Evolutionary conservation across 768 basidiomycete species (phyloP), one percentile per base, ranked within the genome.

Genomic region (Saitozyma podzolica): DNA sequence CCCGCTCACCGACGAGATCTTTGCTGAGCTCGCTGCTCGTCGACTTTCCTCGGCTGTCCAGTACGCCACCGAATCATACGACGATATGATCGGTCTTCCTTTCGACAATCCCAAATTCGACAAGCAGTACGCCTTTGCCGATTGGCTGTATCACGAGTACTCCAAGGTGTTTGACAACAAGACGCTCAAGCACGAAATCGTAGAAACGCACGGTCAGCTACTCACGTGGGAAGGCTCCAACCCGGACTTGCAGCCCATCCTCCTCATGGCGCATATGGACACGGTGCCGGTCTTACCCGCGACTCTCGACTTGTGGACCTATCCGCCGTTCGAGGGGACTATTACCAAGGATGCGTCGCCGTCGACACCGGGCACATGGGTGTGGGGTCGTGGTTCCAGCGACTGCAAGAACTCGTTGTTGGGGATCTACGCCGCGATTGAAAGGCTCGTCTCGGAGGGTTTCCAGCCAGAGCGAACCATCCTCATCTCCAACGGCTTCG

Each of bases 161-260:
- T 68, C 76, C n/a, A 66, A 73, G 47, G 42, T 72, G 13, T 77
- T 62, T 29, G 45, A 65, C 56, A 59, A 62, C 45, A 54, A 42
- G 13, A 63, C 64, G 3, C 81, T 91, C 50, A 72, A 82, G 40
- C 82, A 89, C 62, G 86, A 86, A 9, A 87, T 86, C 67, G 85
- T 92, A 69, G 90, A 91, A 75, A 88, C 85, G 0, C 89, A 88
- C 67, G 90, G 85, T 0, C 82, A 91, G n/a, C 76, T 90, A 8
- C 89, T 86, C 73, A 84, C 86, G 43, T 92, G 90, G 90, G 80
- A 83, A 62, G 90, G 89, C 1, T 82, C 83, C 3, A 83, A 89
- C 66, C 61, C 74, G 11, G 78, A 81, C 0, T 80, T 89, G 8
- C 88, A 89, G 74, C 90, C 91, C 0, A 71, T 91, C 17, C 80